These are phyloP conservation scores for Clarkia xantiana DNA, from an alignment of 345 rosid genomes.

Conservation along the genomic window DNA sequence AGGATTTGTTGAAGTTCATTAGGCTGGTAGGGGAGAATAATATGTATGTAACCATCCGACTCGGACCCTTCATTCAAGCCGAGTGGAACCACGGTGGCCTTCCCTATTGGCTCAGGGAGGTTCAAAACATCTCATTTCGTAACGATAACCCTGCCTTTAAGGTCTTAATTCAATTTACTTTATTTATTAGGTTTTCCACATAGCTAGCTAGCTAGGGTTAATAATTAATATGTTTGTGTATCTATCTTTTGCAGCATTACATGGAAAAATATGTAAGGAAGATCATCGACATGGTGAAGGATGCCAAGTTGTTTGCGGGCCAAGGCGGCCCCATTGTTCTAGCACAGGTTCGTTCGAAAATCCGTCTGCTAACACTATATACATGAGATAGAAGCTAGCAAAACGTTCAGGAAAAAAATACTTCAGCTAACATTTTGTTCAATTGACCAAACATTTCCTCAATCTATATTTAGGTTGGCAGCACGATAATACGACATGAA, in stretches of 20 bases:
- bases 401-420: no score
- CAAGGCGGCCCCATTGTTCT: slow-evolving; percentile 43
- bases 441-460: no score
- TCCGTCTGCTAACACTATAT: no score
- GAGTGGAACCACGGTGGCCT: slow-evolving; percentile 49
- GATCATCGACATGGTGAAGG: slow-evolving; percentile 24
- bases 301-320: slow-evolving; percentile 25
- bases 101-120: slow-evolving; percentile 44
- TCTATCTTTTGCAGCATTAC: slow-evolving; percentile 1
- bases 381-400: no score
- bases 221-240: no score
- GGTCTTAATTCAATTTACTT: no score
- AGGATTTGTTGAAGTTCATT: slow-evolving; percentile 30
- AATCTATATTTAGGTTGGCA: no score
- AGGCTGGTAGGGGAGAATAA: slow-evolving; percentile 23
- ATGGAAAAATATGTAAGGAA: slow-evolving; percentile 22
- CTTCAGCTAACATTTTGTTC: no score
- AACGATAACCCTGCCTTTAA: slow-evolving; percentile 33
- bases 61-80: slow-evolving; percentile 45
- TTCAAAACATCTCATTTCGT: slow-evolving; percentile 29
- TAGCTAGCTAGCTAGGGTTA: no score
- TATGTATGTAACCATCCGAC: slow-evolving; percentile 32
- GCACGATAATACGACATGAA: no score
- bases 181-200: no score
- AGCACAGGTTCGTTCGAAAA: not conserved